Conservation (phyloP, 2,329 filamentous ascomycete species). For the Camillea tinctor region DNA sequence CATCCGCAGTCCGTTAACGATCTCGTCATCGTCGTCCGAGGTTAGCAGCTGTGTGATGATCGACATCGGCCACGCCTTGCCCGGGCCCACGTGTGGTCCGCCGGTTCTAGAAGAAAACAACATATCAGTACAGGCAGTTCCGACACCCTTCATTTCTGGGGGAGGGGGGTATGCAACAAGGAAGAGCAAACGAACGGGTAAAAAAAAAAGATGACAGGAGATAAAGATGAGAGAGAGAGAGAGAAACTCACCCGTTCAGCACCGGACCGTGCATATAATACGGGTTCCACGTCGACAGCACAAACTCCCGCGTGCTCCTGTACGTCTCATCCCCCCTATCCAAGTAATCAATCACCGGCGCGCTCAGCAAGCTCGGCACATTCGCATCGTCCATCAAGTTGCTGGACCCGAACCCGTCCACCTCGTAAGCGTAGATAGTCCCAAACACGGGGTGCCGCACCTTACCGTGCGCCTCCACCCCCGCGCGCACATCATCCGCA, state of each 20-base stretch:
- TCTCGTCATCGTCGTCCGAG: conserved; percentile 32
- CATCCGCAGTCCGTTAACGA: conserved; percentile 34
- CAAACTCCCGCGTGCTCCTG: conserved; percentile 73
- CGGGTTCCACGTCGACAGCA: conserved; percentile 69
- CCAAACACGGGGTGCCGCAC: conserved; percentile 59
- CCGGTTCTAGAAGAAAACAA: conserved; percentile 37
- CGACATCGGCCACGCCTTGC: conserved; percentile 86
- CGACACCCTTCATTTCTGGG: too few relatives aligned
- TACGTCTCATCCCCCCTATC: conserved; percentile 55
- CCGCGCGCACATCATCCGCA: conserved; percentile 59
- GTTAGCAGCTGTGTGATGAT: conserved; percentile 79
- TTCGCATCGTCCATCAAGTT: conserved; percentile 64
- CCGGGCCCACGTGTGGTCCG: conserved; percentile 55
- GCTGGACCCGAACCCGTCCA: conserved; percentile 62
- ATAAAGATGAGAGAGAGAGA: conserved; percentile 25
- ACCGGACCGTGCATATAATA: conserved; percentile 62
- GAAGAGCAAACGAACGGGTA: neutral
- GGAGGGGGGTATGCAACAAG: neutral
- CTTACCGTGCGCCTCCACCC: conserved; percentile 67
- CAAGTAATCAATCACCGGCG: conserved; percentile 55
- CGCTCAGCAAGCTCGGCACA: conserved; percentile 55
- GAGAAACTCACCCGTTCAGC: conserved; percentile 40
- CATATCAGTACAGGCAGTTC: too few relatives aligned
- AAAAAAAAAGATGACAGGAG: conserved; percentile 45
- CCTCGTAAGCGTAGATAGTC: conserved; percentile 65